Evolutionary conservation across 179 eudicot species (phyloP), one percentile per base, ranked within the genome.

Genomic region (Carnegiea gigantea): DNA sequence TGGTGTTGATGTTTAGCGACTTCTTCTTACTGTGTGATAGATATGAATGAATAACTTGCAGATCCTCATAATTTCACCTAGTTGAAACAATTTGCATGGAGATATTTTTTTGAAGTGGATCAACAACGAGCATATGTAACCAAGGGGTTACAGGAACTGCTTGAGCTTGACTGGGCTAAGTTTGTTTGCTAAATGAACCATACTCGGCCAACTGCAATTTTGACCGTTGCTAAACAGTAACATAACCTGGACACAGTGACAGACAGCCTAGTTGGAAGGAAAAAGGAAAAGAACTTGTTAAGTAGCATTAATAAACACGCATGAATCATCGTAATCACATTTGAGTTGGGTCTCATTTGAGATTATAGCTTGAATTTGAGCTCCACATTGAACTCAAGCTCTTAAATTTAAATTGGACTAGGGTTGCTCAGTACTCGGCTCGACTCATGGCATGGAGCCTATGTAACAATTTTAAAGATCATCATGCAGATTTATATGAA

Each of bases 1-100:
- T 33, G 68, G 82, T 24, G 40, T 81, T 67, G 59, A 48, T 79
- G 79, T 79, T 73, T 67, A 26, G 76, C 51, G 44, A 62, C 46
- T 54, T 77, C 53, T 49, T 64, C 30, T 24, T 2, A 7, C 68
- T 6, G 30, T 23, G 5, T 21, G 14, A 62, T 18, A 57, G 68
- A 62, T 17, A 24, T 62, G 68, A 23, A 8, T 23, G 3, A 62
- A 62, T 23, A 0, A 23, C 68, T 62, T 62, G 23, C 57, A 17
- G 57, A 7, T 51, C 57, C 57, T 11, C 14, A 51, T 51, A 51
- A 51, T 51, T 4, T 51, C 18, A 51, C 15, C 18, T 51, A 51
- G 21, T 17, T 54, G 60, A 54, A 54, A 54, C 6, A 54, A 54
- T 54, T 17, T 12, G 60, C 21, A 5, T 54, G 15, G 21, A 28